Evolutionary conservation across 805 yeast species (phyloP).

Genomic region (Pichia nanzhaoensis): DNA sequence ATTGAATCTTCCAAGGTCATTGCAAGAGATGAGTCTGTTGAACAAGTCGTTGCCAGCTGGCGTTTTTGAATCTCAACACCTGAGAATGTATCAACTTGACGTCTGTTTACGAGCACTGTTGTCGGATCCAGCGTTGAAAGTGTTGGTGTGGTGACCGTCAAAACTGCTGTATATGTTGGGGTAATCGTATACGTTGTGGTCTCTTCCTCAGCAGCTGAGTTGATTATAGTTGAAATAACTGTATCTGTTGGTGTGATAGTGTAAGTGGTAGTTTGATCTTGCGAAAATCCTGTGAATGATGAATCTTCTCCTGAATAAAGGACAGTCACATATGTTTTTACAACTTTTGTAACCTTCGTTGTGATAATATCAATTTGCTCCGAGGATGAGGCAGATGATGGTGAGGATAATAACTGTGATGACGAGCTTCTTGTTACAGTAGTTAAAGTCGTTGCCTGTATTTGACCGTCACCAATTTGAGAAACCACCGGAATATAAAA

Average conservation of each 20-base stretch:
- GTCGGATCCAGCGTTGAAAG: slow-evolving; percentile 17
- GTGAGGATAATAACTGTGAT: slow-evolving; percentile 4
- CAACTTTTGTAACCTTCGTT: slow-evolving; percentile 14
- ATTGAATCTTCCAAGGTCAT: slow-evolving; percentile 46
- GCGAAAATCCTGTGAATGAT: slow-evolving; percentile 13
- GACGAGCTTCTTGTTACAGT: background rate
- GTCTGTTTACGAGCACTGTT: slow-evolving; percentile 23
- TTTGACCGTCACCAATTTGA: slow-evolving; percentile 46
- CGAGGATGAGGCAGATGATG: background rate
- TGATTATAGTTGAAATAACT: background rate
- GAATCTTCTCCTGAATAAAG: background rate
- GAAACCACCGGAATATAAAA: slow-evolving; percentile 24
- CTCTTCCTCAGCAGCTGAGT: slow-evolving; percentile 17
- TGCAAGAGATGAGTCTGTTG: slow-evolving; percentile 43
- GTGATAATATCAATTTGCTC: slow-evolving; percentile 1
- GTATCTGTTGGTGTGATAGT: too few species aligned
- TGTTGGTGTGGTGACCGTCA: slow-evolving; percentile 23
- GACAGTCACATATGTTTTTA: slow-evolving; percentile 8
- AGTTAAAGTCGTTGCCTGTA: slow-evolving; percentile 17
- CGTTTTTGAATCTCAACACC: slow-evolving; percentile 11
- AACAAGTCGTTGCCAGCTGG: slow-evolving; percentile 35
- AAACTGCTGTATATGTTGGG: slow-evolving; percentile 26
- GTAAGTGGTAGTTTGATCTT: too few species aligned
- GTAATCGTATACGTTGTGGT: slow-evolving; percentile 25
- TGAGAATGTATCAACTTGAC: slow-evolving; percentile 19